Percentiles rank a stretch among this genome's conserved stretches.
Conservation (phyloP, 2,329 filamentous ascomycete genomes). For the Penicillium psychrosexuale region DNA sequence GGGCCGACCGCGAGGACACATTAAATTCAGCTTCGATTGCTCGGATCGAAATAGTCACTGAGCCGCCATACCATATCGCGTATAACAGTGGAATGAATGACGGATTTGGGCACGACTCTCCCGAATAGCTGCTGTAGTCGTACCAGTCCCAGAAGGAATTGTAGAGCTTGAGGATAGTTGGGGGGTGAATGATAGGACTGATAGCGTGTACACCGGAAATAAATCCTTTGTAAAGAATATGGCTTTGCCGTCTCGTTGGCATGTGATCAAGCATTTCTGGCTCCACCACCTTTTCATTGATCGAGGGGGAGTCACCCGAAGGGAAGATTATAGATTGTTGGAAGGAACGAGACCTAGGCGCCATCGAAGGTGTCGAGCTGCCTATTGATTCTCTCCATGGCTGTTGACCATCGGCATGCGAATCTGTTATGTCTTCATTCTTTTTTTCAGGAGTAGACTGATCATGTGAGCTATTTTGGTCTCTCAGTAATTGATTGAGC, state of each 20-base stretch:
- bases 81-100: slow-evolving; percentile 46
- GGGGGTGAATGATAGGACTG: slow-evolving; percentile 46
- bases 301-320: slow-evolving; percentile 35
- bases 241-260: slow-evolving; percentile 45
- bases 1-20: slow-evolving; percentile 31
- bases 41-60: slow-evolving; percentile 44
- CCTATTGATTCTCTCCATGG: slow-evolving; percentile 24
- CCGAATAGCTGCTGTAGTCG: slow-evolving; percentile 36
- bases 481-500: slow-evolving; percentile 43
- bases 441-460: slow-evolving; percentile 18
- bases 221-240: slow-evolving; percentile 47
- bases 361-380: slow-evolving; percentile 9
- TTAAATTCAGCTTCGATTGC: slow-evolving; percentile 43
- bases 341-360: slow-evolving; percentile 27
- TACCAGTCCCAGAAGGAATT: slow-evolving; percentile 49
- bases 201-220: slow-evolving; percentile 48
- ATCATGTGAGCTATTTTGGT: slow-evolving; percentile 40
- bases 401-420: slow-evolving; percentile 11
- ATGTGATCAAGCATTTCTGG: slow-evolving; percentile 43
- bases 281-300: slow-evolving; percentile 33
- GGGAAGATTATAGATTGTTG: slow-evolving; percentile 40
- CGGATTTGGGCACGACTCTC: slow-evolving; percentile 38
- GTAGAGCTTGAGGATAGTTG: slow-evolving; percentile 42
- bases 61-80: slow-evolving; percentile 50
- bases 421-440: slow-evolving; percentile 24